A percentile compares a stretch with the other conserved stretches of the same genome.
Conservation (phyloP, 139 green algal species). For the Auxenochlorella pyrenoidosa region DNA sequence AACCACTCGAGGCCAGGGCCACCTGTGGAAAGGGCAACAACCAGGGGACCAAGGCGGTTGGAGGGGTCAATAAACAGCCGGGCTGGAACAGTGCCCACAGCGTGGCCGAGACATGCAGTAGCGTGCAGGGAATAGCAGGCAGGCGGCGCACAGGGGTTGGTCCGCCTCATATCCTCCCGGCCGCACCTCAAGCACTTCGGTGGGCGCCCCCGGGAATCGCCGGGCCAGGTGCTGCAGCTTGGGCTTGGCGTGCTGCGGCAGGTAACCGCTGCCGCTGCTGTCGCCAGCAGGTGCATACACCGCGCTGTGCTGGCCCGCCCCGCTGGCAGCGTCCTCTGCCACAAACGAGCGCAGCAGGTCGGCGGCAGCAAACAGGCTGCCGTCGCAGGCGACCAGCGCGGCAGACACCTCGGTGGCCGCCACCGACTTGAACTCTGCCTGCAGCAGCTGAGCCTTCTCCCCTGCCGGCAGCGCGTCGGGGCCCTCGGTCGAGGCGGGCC, state of each 20-base stretch:
- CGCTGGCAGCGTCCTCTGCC: conserved; percentile 1
- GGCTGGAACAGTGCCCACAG: neutral
- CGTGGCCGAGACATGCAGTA: neutral
- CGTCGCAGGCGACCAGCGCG: conserved; percentile 20
- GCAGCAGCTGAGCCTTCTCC: neutral
- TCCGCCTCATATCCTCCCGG: neutral
- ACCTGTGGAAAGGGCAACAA: neutral
- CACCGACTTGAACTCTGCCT: neutral
- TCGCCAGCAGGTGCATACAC: neutral
- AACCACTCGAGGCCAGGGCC: neutral
- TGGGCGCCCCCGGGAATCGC: neutral
- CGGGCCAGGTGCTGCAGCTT: conserved; percentile 29
- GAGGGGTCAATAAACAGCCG: neutral
- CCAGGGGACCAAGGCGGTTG: neutral
- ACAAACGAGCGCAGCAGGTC: conserved; percentile 17
- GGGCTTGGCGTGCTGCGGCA: conserved; percentile 8
- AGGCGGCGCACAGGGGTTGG: neutral
- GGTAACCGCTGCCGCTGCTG: neutral
- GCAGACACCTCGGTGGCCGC: neutral
- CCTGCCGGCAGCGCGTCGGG: neutral
- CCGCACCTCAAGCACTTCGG: neutral
- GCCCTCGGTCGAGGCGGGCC: neutral
- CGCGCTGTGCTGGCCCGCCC: neutral
- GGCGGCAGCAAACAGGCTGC: conserved; percentile 21
- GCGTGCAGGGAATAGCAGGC: neutral